A percentile compares a stretch with the other conserved stretches of the same genome.
phyloP scores from a whole-genome alignment of 495 filamentous ascomycete genomes.

The Neurospora tetrasperma region DNA sequence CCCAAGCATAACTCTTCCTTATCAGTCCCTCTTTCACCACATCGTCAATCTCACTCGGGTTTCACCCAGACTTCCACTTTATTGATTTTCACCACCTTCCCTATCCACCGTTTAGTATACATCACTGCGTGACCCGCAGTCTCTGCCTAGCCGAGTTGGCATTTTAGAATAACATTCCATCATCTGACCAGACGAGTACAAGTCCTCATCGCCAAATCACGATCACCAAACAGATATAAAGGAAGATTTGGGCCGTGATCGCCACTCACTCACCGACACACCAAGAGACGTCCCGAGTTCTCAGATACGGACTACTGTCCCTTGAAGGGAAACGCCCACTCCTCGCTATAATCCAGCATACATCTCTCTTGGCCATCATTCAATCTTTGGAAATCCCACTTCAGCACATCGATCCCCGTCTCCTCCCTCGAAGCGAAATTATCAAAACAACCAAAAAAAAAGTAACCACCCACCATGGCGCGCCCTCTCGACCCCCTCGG shows the following conservation, averaged over 20 bases:
- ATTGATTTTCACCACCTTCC: not conserved
- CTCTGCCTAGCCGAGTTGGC: not conserved
- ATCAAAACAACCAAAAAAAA: conserved; percentile 12
- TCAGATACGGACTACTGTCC: not conserved
- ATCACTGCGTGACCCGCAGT: not conserved
- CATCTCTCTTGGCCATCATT: too few relatives aligned
- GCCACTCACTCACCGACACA: not conserved
- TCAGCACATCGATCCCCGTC: not conserved
- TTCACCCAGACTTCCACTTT: not conserved
- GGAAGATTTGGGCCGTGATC: not conserved
- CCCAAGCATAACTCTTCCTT: not conserved
- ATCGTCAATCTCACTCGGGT: not conserved
- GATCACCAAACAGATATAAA: not conserved
- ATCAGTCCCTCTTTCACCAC: not conserved
- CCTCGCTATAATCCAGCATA: not conserved
- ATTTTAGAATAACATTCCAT: not conserved
- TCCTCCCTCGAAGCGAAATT: conserved; percentile 9
- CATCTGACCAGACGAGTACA: not conserved
- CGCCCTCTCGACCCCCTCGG: conserved; percentile 12
- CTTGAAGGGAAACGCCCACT: not conserved
- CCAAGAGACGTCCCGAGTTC: not conserved
- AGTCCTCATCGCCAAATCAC: not conserved
- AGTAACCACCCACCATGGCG: not conserved
- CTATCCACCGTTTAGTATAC: not conserved
- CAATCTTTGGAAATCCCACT: not conserved